These are phyloP conservation scores for Mycena chlorophos DNA, from an alignment of 768 basidiomycete genomes.

Conservation along the genomic window DNA sequence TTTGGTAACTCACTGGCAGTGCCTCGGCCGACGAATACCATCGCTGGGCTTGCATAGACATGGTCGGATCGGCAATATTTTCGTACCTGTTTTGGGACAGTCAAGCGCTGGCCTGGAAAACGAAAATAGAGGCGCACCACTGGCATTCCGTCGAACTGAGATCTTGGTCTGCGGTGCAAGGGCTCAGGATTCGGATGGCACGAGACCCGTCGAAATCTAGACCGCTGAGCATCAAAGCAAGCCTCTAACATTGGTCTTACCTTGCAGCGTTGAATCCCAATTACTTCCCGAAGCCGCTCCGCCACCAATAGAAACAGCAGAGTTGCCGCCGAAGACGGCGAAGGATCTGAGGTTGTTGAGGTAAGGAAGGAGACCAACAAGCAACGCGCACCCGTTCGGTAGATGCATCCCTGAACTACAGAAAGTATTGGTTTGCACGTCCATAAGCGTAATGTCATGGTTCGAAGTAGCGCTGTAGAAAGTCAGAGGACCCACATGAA, in stretches of 20 bases:
- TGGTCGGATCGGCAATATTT: constrained; percentile 34
- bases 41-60: constrained; percentile 55
- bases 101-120: not conserved
- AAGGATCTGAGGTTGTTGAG: constrained; percentile 45
- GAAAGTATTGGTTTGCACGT: constrained; percentile 72
- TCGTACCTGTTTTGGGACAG: not conserved
- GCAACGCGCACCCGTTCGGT: constrained; percentile 49
- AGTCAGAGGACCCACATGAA: not conserved
- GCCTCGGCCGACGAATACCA: not conserved
- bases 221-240: constrained; percentile 63
- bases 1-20: not conserved
- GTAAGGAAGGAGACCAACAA: not conserved
- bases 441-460: constrained; percentile 65
- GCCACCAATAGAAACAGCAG: constrained; percentile 67
- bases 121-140: constrained; percentile 64
- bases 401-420: constrained; percentile 77
- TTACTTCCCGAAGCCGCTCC: constrained; percentile 13
- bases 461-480: constrained; percentile 62
- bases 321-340: constrained; percentile 75
- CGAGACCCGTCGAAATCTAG: constrained; percentile 75
- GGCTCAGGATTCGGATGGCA: constrained; percentile 79
- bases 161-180: constrained; percentile 56
- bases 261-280: constrained; percentile 48
- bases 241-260: constrained; percentile 33
- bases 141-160: constrained; percentile 53